phyloP scores from a whole-genome alignment of 176 grass and related monocot species.

The Oryza punctata region DNA sequence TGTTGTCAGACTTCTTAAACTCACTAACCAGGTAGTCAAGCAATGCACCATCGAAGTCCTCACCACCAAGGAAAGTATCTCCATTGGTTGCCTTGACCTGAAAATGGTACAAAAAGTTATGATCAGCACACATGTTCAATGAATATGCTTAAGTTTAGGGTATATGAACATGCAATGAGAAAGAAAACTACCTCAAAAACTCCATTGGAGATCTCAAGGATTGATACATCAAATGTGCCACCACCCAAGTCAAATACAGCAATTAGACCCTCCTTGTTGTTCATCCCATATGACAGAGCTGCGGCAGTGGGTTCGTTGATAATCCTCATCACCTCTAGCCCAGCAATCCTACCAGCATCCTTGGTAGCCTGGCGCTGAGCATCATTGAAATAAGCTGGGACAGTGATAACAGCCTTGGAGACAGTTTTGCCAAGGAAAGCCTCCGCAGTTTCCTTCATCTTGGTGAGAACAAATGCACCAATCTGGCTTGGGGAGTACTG shows the following conservation, averaged over 20 bases:
- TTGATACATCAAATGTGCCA: slow-evolving; percentile 98
- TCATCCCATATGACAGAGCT: slow-evolving; percentile 98
- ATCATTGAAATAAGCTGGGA: slow-evolving; percentile 92
- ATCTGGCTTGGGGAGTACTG: slow-evolving; percentile 95
- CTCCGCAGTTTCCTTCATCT: slow-evolving; percentile 95
- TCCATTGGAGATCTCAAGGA: slow-evolving; percentile 93
- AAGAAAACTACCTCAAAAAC: slow-evolving; percentile 89
- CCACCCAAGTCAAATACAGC: slow-evolving; percentile 99
- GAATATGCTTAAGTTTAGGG: not conserved
- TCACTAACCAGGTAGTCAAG: slow-evolving; percentile 85
- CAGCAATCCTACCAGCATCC: slow-evolving; percentile 93
- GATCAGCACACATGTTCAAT: slow-evolving; percentile 11
- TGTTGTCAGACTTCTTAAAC: slow-evolving; percentile 89
- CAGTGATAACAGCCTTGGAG: slow-evolving; percentile 90
- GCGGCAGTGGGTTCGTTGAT: slow-evolving; percentile 98
- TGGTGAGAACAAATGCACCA: slow-evolving; percentile 97
- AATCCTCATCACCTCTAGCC: slow-evolving; percentile 89
- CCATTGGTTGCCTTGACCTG: slow-evolving; percentile 99
- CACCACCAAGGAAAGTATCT: slow-evolving; percentile 98
- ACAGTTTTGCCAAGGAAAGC: slow-evolving; percentile 76
- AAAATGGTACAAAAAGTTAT: slow-evolving; percentile 8
- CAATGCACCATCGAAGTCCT: slow-evolving; percentile 89
- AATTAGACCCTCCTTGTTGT: slow-evolving; percentile 97
- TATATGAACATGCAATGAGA: not conserved
- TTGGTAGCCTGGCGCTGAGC: slow-evolving; percentile 92